phyloP scores from a whole-genome alignment of 768 basidiomycete species.

The Leccinum imitatum region DNA sequence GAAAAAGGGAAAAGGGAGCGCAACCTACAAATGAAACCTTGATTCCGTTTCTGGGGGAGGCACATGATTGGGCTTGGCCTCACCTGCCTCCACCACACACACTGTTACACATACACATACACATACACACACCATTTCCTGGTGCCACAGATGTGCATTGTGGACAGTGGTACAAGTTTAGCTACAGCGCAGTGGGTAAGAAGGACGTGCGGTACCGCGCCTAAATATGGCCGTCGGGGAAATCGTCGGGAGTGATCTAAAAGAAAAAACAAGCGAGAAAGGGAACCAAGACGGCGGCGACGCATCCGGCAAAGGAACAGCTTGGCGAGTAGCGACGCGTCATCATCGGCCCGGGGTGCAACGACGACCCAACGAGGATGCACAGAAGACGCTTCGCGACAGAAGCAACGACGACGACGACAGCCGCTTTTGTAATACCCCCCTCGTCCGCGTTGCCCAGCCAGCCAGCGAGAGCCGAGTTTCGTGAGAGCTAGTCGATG shows the following conservation, averaged over 20 bases:
- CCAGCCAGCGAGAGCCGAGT: not conserved
- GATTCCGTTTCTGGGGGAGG: conserved; percentile 15
- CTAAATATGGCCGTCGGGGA: conserved; percentile 10
- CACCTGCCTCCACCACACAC: not conserved
- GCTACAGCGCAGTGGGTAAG: not conserved
- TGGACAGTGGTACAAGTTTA: conserved; percentile 13
- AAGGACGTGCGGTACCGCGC: conserved; percentile 16
- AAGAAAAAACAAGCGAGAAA: not conserved
- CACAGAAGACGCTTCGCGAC: not conserved
- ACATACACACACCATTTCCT: not conserved
- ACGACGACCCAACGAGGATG: not conserved
- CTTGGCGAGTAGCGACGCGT: not conserved
- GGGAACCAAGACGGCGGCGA: not conserved
- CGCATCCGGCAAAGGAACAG: not conserved
- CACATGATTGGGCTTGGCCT: conserved; percentile 1
- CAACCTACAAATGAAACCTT: conserved; percentile 17
- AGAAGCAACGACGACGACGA: not conserved
- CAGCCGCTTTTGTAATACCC: not conserved
- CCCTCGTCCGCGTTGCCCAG: not conserved
- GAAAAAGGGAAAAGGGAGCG: not conserved
- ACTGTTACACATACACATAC: too few species aligned
- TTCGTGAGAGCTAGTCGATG: conserved; percentile 11
- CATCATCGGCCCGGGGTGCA: not conserved
- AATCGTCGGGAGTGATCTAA: conserved; percentile 4
- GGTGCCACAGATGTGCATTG: not conserved